phyloP scores from a whole-genome alignment of 2,329 filamentous ascomycete genomes.

The Torrubiella hemipterigena region DNA sequence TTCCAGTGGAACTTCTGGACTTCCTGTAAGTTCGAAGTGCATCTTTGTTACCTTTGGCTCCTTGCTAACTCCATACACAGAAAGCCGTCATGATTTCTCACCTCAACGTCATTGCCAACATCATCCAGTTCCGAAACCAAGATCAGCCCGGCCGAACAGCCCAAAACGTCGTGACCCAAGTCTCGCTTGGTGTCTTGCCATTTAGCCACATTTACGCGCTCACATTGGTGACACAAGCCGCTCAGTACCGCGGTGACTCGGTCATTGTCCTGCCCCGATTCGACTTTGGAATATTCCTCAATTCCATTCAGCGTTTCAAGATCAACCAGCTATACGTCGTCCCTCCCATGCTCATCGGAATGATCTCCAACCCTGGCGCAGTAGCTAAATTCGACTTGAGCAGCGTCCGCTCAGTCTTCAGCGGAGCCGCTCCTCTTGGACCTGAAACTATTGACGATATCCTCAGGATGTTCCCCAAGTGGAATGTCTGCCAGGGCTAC shows the following conservation, averaged over 20 bases:
- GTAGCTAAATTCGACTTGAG: slow-evolving; percentile 57
- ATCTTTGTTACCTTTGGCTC: no score
- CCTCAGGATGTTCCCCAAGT: slow-evolving; percentile 47
- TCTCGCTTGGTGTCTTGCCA: slow-evolving; percentile 57
- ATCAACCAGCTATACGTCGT: slow-evolving; percentile 59
- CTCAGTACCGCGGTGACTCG: slow-evolving; percentile 60
- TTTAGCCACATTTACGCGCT: slow-evolving; percentile 76
- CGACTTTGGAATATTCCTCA: slow-evolving; percentile 53
- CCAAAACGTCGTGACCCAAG: slow-evolving; percentile 25
- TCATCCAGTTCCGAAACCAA: slow-evolving; percentile 46
- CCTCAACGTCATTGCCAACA: slow-evolving; percentile 66
- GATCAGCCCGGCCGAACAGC: slow-evolving; percentile 24
- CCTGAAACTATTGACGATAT: slow-evolving; percentile 55
- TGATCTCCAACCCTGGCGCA: slow-evolving; percentile 49
- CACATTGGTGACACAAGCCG: slow-evolving; percentile 55
- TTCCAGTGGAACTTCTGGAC: slow-evolving; percentile 66
- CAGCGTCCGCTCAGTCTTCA: slow-evolving; percentile 53
- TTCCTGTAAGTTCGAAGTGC: slow-evolving; percentile 45
- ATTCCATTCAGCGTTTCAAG: slow-evolving; percentile 54
- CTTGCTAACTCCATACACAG: slow-evolving; percentile 24
- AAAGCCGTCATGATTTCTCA: slow-evolving; percentile 82
- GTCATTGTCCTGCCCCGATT: slow-evolving; percentile 65
- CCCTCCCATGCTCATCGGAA: slow-evolving; percentile 65
- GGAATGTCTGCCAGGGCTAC: slow-evolving; percentile 61
- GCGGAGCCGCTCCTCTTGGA: slow-evolving; percentile 64